Base-by-base conservation (phyloP, 2,329 filamentous ascomycete species). In the Triangularia verruculosa region DNA sequence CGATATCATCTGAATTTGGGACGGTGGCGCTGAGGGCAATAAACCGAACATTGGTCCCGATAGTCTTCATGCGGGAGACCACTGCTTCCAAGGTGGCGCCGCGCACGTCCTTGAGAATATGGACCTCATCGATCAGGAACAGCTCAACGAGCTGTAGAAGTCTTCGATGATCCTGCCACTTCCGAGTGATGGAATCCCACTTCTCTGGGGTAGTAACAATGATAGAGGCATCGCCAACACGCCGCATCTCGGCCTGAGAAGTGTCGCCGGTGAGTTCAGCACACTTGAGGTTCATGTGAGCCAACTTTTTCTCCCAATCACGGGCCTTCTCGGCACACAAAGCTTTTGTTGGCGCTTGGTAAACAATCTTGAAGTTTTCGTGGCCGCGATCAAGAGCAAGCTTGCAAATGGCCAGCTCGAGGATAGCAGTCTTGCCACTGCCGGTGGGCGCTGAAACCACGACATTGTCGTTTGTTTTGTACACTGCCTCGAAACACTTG, bases 141-240 rank as follows among this genome's bases (percentile, higher is more conserved):
- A 96, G 78, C 65, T 89, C 90, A 54, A 96, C 85, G 66, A 93
- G 81, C 64, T 89, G 84, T 75, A 96, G 86, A 17, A 96, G 78
- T 67, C 83, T 89, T 59, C 83, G 83, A 70, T 96, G 89, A 69
- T 96, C 92, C 69, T 88, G 87, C 92, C 92, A 96, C 72, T 92
- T 93, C 17, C 92, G 83, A 0, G 92, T 96, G 74, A 95, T 88
- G 64, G 91, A 94, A 72, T 96, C 92, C 92, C 92, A 96, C 72
- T 96, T 96, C 75, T 96, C 92, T 0, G 92, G 92, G 0, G 92
- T 96, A 0, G 92, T 95, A 66, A 96, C 83, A 68, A 96, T 94
- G 67, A 96, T 91, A 55, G 88, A 88, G 2, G 91, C 91, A 69
- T 82, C 86, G 65, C 92, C 88, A 5, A 94, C 89, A 61, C 83